Evolutionary conservation across 257 asterid species (phyloP), one percentile per base, ranked within the genome.

Genomic region (Nicotiana obtusifolia): DNA sequence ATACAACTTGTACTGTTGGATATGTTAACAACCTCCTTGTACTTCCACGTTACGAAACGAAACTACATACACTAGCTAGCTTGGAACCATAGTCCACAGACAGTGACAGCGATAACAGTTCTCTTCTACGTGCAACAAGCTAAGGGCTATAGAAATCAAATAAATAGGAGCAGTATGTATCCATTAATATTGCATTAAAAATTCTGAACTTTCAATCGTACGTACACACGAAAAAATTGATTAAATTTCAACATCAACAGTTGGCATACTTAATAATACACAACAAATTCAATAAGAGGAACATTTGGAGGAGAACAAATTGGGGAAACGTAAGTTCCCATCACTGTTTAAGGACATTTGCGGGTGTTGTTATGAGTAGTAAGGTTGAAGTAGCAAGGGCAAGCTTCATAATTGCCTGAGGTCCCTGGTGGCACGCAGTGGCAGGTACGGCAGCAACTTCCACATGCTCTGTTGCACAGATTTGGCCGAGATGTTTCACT

Each of bases 381-480:
- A 80, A 81, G 83, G 14, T 28, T 59, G 59, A 22, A 81, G 22
- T 86, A 86, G 86, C 88, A 86, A 64, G 88, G 83, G 24, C 89
- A 87, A 5, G 79, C 60, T 20, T 82, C 86, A 20, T 84, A 82
- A 54, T 87, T 82, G 5, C 89, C 89, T 59, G 35, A 82, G 22
- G 89, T 82, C 1, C 89, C 87, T 0, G 87, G 86, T n/a, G 89
- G 89, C 5, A 87, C 89, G 60, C 89, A 84, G 8, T 80, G 47
- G 86, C 89, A 84, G 44, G n/a, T 60, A 22, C 3, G 22, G 65
- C 89, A 87, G 80, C 89, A 87, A 22, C 80, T 84, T 37, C 89
- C 87, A 62, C 89, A 87, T 22, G 89, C 82, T 82, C 87, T 87
- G 64, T 87, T 87, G 89, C 89, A 87, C 19, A 67, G 66, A 24